Evolutionary conservation across 495 filamentous ascomycete species (phyloP).

Genomic region (Cudoniella acicularis): DNA sequence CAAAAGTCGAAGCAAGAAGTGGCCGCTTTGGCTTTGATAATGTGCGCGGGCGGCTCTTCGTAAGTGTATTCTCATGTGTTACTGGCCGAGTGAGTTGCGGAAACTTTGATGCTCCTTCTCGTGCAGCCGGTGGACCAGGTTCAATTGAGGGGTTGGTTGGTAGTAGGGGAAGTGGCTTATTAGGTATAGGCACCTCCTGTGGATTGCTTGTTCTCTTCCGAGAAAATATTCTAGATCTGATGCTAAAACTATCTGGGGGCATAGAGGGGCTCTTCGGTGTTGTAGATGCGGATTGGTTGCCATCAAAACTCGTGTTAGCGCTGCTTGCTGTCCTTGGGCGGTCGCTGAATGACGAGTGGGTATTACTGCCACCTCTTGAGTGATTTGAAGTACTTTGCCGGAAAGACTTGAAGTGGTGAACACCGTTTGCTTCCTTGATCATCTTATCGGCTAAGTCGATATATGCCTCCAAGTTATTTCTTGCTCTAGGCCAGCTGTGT

Average conservation of each 20-base stretch:
- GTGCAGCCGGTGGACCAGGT: background rate
- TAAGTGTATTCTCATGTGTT: background rate
- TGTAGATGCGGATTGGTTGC: background rate
- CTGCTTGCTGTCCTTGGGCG: conserved; percentile 1
- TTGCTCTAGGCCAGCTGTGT: conserved; percentile 8
- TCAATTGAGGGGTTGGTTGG: background rate
- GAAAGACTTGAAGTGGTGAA: conserved; percentile 9
- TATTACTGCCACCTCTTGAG: background rate
- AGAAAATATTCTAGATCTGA: background rate
- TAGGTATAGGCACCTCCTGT: background rate
- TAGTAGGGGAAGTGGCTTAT: background rate
- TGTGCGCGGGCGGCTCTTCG: background rate
- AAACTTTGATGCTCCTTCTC: background rate
- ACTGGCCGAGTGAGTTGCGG: background rate
- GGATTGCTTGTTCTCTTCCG: background rate
- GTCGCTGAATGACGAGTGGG: background rate
- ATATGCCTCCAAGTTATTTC: conserved; percentile 9
- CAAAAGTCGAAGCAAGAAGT: background rate
- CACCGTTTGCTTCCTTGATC: conserved; percentile 11
- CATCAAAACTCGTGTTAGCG: background rate
- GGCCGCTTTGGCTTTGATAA: background rate
- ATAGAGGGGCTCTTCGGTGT: background rate
- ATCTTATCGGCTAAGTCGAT: conserved; percentile 13
- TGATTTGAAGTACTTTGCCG: background rate
- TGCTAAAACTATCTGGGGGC: background rate